phyloP scores from a whole-genome alignment of 1,284 basidiomycete genomes.

The Rhodotorula sp. region DNA sequence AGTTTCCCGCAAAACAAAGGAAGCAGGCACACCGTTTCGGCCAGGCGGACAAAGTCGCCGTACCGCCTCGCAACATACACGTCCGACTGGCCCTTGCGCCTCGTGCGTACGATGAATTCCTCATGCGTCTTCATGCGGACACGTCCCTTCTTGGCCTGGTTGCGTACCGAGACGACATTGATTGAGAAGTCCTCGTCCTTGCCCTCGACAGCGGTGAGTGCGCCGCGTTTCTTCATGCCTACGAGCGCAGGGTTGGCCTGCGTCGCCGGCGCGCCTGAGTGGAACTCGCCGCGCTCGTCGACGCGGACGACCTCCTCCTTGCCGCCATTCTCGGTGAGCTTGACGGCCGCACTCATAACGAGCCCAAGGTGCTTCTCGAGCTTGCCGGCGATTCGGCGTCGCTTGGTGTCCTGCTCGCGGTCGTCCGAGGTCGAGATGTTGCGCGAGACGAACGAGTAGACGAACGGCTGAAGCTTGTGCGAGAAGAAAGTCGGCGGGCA shows the following conservation, averaged over 20 bases:
- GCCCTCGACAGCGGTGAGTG: conserved; percentile 17
- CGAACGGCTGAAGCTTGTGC: conserved; percentile 88
- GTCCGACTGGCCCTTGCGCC: conserved; percentile 69
- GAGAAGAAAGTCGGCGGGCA: conserved; percentile 87
- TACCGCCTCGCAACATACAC: conserved; percentile 89
- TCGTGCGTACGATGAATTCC: conserved; percentile 94
- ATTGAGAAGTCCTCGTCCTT: conserved; percentile 70
- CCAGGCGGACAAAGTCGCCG: conserved; percentile 87
- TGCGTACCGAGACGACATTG: conserved; percentile 82
- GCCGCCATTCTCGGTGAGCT: conserved; percentile 63
- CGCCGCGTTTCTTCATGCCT: conserved; percentile 14
- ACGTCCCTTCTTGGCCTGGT: conserved; percentile 75
- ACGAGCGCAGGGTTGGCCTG: conserved; percentile 47
- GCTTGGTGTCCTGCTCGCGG: conserved; percentile 60
- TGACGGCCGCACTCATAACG: conserved; percentile 76
- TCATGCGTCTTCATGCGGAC: conserved; percentile 82
- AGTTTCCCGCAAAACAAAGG: too few species aligned
- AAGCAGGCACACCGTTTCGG: conserved; percentile 66
- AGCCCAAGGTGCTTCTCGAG: conserved; percentile 79
- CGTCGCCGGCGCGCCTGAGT: conserved; percentile 69
- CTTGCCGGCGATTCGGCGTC: conserved; percentile 67
- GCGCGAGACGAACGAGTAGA: conserved; percentile 73
- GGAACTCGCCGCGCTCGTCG: conserved; percentile 51
- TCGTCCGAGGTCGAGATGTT: conserved; percentile 70
- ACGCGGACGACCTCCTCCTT: conserved; percentile 84